These are phyloP conservation scores for Claviceps cyperi DNA, from an alignment of 2,329 filamentous ascomycete genomes.

Conservation along the genomic window DNA sequence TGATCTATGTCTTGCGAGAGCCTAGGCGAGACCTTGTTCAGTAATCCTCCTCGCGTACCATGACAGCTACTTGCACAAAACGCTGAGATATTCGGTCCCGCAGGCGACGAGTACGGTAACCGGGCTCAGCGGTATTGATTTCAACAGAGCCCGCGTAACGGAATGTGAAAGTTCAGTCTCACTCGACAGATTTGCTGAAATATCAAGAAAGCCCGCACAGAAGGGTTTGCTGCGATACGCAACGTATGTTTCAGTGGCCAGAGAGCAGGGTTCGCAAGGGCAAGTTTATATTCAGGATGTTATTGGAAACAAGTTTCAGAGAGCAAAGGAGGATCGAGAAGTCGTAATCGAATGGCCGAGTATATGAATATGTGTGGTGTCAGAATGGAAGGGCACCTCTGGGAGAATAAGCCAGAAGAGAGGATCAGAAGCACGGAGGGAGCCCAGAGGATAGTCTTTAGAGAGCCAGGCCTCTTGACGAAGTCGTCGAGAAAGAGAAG, in stretches of 20 bases:
- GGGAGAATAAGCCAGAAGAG: slow-evolving; percentile 6
- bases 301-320: background rate
- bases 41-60: background rate
- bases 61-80: background rate
- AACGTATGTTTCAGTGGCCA: background rate
- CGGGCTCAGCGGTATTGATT: background rate
- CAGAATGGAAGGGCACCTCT: background rate
- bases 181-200: background rate
- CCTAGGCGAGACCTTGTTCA: background rate
- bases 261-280: background rate
- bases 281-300: background rate
- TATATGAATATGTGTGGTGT: background rate
- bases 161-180: background rate
- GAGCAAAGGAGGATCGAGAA: background rate
- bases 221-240: background rate
- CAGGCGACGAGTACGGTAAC: background rate
- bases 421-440: background rate
- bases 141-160: background rate
- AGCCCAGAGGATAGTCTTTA: background rate
- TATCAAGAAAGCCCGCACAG: background rate
- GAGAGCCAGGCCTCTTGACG: background rate
- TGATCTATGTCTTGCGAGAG: background rate
- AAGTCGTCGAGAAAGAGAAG: background rate
- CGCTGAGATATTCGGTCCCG: background rate
- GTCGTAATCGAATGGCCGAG: background rate